Evolutionary conservation across 2,329 filamentous ascomycete species (phyloP), one percentile per base, ranked within the genome.

Genomic region (Calonectria henricotiae): DNA sequence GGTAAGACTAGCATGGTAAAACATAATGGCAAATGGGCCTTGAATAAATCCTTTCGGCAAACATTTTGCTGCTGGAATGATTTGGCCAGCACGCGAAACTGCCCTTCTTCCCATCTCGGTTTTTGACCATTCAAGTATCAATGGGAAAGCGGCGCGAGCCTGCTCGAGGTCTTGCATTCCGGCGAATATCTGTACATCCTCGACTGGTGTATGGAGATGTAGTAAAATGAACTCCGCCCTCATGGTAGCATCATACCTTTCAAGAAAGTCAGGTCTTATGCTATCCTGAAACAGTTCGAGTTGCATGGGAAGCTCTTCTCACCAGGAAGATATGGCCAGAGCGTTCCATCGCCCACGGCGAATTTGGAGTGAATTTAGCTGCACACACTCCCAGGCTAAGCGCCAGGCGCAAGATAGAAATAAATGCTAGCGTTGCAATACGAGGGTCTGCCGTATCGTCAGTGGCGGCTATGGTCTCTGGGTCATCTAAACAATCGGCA

Each of bases 131-230:
- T 81, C 78, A 0, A 80, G 73, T 0, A 83, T 77, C 1, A 76
- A 77, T 12, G 81, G 76, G 30, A 80, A 81, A 0, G 81, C 79
- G 8, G 76, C 73, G 0, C 80, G 78, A 3, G 83, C 82, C 60
- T 82, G 82, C 25, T 83, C 79, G 12, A 81, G 79, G 5, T 83
- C 83, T 23, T 83, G 80, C 55, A 84, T 84, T 4, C 84, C 84
- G 0, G 83, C 83, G 25, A 85, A 83, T 1, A 83, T 77, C 12
- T 85, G 83, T 0, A 85, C 77, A 5, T 83, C 81, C 32, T 85
- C 84, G 0, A 86, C 79, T 0, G 84, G 83, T 66, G 83, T 81
- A 37, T 85, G 77, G 0, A 85, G 75, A 7, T 83, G 80, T 41
- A 85, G 76, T 0, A 79, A 76, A 4, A 79, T 75, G 2, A 80